A percentile compares a stretch with the other conserved stretches of the same genome.
phyloP scores from a whole-genome alignment of 148 eudicot genomes.

The Talinum fruticosum region DNA sequence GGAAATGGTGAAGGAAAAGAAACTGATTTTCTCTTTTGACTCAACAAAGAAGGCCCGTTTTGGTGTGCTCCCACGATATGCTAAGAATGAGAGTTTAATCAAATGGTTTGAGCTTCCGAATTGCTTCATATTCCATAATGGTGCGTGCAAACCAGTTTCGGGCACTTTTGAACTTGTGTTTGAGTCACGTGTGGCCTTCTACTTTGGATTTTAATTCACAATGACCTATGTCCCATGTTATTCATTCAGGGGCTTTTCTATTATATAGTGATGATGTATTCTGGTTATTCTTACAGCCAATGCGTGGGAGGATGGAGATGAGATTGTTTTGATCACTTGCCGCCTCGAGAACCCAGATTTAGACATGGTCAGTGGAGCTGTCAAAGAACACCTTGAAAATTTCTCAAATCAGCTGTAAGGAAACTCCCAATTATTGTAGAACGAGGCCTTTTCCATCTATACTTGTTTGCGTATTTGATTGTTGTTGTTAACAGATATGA shows the following conservation, averaged over 20 bases:
- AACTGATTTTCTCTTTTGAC: constrained; percentile 64
- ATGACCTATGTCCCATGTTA: background rate
- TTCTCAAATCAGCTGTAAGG: constrained; percentile 75
- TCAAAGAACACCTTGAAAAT: constrained; percentile 57
- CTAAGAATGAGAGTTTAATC: constrained; percentile 76
- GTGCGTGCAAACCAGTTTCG: constrained; percentile 36
- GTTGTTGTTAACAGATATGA: constrained; percentile 57
- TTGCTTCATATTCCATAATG: constrained; percentile 96
- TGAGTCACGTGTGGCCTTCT: background rate
- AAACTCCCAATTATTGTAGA: constrained; percentile 5
- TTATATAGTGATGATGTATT: background rate
- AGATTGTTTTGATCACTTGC: constrained; percentile 76
- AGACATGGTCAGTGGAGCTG: constrained; percentile 61
- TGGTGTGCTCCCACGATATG: constrained; percentile 92
- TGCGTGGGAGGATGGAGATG: constrained; percentile 99
- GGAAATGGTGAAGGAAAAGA: constrained; percentile 95
- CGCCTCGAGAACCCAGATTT: constrained; percentile 82
- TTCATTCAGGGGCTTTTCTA: background rate
- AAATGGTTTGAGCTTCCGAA: constrained; percentile 98
- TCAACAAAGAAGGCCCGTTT: constrained; percentile 74
- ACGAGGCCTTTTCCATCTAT: background rate
- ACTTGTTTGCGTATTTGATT: constrained; percentile 6
- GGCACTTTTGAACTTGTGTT: background rate
- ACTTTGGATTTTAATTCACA: background rate
- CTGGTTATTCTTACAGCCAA: constrained; percentile 44